Conservation (phyloP, 176 grass and related monocot genomes). For the Oryza glaberrima region DNA sequence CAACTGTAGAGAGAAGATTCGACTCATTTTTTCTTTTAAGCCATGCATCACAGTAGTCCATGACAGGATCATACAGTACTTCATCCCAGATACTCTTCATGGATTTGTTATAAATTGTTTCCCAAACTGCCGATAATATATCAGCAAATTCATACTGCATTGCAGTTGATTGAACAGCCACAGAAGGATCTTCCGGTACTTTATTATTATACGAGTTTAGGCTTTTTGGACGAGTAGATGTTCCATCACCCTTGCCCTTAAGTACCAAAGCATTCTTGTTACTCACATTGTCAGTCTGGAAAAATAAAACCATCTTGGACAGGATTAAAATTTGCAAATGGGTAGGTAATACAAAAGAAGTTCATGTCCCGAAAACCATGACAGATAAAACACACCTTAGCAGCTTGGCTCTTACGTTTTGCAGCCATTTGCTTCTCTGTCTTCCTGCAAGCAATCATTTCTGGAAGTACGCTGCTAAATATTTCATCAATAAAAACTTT, state of each 20-base stretch:
- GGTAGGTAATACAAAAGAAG: not conserved
- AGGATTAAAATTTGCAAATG: slow-evolving; percentile 17
- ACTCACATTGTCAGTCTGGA: slow-evolving; percentile 45
- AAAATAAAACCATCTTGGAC: slow-evolving; percentile 9
- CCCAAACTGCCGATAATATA: slow-evolving; percentile 52
- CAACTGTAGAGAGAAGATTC: slow-evolving; percentile 31
- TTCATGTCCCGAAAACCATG: slow-evolving; percentile 15
- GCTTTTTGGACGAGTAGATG: slow-evolving; percentile 29
- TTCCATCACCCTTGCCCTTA: slow-evolving; percentile 39
- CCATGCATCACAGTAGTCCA: slow-evolving; percentile 70
- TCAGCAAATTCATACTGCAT: slow-evolving; percentile 52
- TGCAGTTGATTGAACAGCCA: slow-evolving; percentile 21
- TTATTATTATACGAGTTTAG: slow-evolving; percentile 33
- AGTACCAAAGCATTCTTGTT: slow-evolving; percentile 36
- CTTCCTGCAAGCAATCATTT: slow-evolving; percentile 72
- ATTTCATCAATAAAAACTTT: slow-evolving; percentile 84
- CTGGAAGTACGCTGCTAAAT: slow-evolving; percentile 73
- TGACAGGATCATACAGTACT: slow-evolving; percentile 68
- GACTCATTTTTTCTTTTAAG: slow-evolving; percentile 51
- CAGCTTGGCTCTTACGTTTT: slow-evolving; percentile 50
- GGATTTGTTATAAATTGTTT: slow-evolving; percentile 72
- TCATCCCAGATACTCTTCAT: slow-evolving; percentile 78
- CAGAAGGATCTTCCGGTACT: slow-evolving; percentile 18
- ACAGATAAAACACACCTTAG: slow-evolving; percentile 55
- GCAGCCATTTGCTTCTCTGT: slow-evolving; percentile 51